Conservation (phyloP, 305 asterid species). For the Ilex paraguariensis region DNA sequence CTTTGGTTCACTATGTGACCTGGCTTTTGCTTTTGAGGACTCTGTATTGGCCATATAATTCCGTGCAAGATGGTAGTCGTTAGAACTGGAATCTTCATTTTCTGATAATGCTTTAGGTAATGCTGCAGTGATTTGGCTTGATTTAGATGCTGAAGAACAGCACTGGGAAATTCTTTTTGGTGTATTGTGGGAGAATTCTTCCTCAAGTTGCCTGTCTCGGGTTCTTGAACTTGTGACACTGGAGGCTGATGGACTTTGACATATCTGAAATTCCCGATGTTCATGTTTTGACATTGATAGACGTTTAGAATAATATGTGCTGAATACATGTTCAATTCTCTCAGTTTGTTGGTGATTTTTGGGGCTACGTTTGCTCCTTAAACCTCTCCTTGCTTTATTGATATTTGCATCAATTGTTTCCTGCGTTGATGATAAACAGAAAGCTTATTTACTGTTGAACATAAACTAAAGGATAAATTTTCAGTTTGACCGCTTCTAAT, state of each 20-base stretch:
- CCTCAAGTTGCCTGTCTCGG: constrained; percentile 36
- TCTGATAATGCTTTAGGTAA: constrained; percentile 1
- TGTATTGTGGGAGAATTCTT: constrained; percentile 31
- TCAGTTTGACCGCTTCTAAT: too few relatives aligned
- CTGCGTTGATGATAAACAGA: constrained; percentile 24
- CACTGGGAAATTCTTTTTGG: constrained; percentile 26
- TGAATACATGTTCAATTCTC: constrained; percentile 33
- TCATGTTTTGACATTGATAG: constrained; percentile 37
- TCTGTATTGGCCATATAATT: constrained; percentile 64
- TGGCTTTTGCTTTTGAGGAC: constrained; percentile 63
- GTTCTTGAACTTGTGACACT: constrained; percentile 45
- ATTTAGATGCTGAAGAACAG: constrained; percentile 26
- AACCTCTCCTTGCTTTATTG: constrained; percentile 24
- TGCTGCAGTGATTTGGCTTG: neutral
- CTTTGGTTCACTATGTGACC: constrained; percentile 76
- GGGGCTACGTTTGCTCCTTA: constrained; percentile 37
- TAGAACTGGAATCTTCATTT: constrained; percentile 12
- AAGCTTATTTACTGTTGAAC: neutral
- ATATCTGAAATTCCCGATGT: constrained; percentile 18
- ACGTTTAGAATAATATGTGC: constrained; percentile 23
- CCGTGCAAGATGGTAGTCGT: constrained; percentile 29
- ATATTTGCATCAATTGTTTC: constrained; percentile 22
- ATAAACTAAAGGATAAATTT: too few relatives aligned
- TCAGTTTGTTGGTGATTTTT: constrained; percentile 20
- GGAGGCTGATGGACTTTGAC: constrained; percentile 44